Evolutionary conservation across 1,284 basidiomycete genomes (phyloP).

Genomic region (Filobasidium uniguttulatum): DNA sequence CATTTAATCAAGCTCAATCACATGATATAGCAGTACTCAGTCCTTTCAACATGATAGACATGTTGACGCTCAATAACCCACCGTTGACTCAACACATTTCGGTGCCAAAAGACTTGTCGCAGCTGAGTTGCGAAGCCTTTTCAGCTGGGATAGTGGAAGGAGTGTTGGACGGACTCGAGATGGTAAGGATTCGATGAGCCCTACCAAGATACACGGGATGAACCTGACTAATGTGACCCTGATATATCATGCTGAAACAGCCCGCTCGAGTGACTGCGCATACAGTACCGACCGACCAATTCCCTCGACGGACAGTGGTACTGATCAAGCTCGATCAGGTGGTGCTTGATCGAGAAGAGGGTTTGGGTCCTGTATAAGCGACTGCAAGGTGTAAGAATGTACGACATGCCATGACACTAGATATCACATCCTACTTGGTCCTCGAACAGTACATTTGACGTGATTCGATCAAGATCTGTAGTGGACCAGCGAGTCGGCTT

Average conservation of each 20-base stretch:
- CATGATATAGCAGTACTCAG: too few species aligned
- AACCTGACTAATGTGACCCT: too few species aligned
- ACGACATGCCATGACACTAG: too few species aligned
- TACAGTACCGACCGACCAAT: slow-evolving; percentile 67
- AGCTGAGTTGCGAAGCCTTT: slow-evolving; percentile 88
- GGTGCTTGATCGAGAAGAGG: slow-evolving; percentile 75
- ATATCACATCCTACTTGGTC: too few species aligned
- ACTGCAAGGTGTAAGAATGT: too few species aligned
- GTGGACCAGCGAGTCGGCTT: too few species aligned
- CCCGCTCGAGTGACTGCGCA: slow-evolving; percentile 95
- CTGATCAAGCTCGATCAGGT: slow-evolving; percentile 85
- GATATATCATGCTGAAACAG: too few species aligned
- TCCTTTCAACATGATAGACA: too few species aligned
- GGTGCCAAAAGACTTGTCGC: slow-evolving; percentile 84
- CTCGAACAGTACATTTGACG: too few species aligned
- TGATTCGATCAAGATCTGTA: too few species aligned
- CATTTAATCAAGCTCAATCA: neutral
- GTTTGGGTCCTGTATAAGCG: too few species aligned
- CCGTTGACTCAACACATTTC: slow-evolving; percentile 80
- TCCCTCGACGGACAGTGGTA: slow-evolving; percentile 74
- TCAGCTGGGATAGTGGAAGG: slow-evolving; percentile 96
- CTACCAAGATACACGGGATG: too few species aligned
- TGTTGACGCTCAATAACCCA: slow-evolving; percentile 96
- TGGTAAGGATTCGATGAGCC: slow-evolving; percentile 54
- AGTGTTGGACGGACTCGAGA: slow-evolving; percentile 84